These are phyloP conservation scores for Xylariaceae sp. DNA, from an alignment of 2,329 filamentous ascomycete genomes.

Conservation along the genomic window DNA sequence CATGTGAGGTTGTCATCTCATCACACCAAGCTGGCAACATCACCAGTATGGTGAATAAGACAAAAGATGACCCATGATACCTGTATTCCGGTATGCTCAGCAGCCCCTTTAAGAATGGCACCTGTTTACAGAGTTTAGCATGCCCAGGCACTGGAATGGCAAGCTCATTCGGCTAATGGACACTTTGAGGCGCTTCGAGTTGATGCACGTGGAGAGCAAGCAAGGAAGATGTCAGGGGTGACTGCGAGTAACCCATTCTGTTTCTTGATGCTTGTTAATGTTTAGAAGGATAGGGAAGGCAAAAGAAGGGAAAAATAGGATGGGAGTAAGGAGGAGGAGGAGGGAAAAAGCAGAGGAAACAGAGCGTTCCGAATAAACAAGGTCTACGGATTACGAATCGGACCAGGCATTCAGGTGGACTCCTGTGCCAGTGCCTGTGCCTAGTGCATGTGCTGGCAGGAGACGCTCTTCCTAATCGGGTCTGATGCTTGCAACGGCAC, in stretches of 20 bases:
- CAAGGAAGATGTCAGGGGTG: no score
- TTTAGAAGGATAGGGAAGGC: no score
- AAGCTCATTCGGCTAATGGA: neutral
- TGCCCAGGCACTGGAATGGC: neutral
- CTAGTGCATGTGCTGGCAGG: neutral
- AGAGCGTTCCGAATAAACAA: neutral
- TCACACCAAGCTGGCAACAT: neutral
- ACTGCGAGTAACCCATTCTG: no score
- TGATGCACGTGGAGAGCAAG: no score
- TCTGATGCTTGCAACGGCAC: neutral
- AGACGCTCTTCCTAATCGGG: neutral
- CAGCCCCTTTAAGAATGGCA: neutral
- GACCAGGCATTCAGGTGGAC: neutral
- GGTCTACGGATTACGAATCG: no score
- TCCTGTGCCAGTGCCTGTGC: no score
- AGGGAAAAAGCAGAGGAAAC: neutral
- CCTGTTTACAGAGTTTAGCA: neutral
- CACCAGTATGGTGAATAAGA: neutral
- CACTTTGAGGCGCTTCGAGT: no score
- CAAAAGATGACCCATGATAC: neutral
- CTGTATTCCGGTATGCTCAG: constrained; percentile 1
- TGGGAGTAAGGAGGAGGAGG: neutral
- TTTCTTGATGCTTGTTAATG: no score
- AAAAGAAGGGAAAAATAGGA: neutral
- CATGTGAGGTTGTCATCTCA: neutral